phyloP scores from a whole-genome alignment of 306 rosid species.

The Oemleria cerasiformis region DNA sequence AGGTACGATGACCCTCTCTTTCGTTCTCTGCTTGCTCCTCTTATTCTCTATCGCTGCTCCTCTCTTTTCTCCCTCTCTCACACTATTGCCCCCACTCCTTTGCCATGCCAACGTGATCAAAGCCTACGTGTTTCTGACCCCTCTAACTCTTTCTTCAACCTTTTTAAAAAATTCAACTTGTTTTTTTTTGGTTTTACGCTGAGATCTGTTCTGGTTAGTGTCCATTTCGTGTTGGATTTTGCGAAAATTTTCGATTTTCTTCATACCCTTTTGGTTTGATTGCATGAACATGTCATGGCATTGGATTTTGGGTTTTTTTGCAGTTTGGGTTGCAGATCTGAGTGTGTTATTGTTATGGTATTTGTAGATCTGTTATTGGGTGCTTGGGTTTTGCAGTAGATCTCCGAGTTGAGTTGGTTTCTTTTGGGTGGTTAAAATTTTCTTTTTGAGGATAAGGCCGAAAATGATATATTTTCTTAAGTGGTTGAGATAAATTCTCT shows the following conservation, averaged over 20 bases:
- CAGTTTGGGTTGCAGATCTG: constrained; percentile 36
- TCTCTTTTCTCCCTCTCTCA: background rate
- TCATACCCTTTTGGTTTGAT: constrained; percentile 8
- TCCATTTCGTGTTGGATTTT: background rate
- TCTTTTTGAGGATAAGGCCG: background rate
- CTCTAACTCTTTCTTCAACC: background rate
- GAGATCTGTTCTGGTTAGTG: constrained; percentile 36
- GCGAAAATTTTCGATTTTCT: background rate
- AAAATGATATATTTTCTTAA: background rate
- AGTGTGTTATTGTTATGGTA: background rate
- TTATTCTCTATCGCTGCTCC: background rate
- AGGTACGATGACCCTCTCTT: constrained; percentile 30
- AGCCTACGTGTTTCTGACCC: background rate
- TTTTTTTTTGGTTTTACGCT: background rate
- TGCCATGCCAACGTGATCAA: background rate
- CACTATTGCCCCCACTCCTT: background rate
- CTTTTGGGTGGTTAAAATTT: background rate
- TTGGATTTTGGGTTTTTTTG: background rate
- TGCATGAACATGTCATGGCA: background rate
- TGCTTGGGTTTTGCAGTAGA: constrained; percentile 16
- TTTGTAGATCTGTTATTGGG: constrained; percentile 28
- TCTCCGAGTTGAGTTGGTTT: constrained; percentile 17
- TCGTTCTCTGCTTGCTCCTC: background rate
- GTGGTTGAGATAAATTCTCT: background rate
- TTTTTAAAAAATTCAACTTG: background rate